Evolutionary conservation across 768 basidiomycete species (phyloP), one percentile per base, ranked within the genome.

Genomic region (Crassisporium funariophilum): DNA sequence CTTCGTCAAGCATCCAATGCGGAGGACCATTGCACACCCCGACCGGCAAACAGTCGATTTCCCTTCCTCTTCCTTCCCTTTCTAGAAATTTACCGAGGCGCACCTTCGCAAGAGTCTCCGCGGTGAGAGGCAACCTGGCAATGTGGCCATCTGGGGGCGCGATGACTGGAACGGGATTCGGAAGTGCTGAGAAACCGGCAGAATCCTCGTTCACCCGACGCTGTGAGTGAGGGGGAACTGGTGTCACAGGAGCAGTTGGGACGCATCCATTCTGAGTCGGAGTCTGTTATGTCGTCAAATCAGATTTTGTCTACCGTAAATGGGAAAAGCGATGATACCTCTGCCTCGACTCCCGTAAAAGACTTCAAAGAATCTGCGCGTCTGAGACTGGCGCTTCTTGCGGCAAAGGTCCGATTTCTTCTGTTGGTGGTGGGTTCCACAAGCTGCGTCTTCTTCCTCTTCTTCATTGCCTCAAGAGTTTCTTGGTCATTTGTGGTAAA

Each of bases 111-210:
- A 61, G 45, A 21, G 73, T 73, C 38, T 77, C 78, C 1, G 46
- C 41, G 16, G 65, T 71, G 13, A 71, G 47, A 2, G 71, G 67
- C 5, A 64, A 49, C 19, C 62, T 57, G 6, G 67, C 58, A 5
- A 62, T 53, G 46, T 72, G 62, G 8, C 64, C 65, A 2, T 55
- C 40, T 0, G 82, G 79, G 2, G 82, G 82, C 4, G 80, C 80
- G 11, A 84, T 77, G 44, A 82, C 71, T 0, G 82, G 82, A 0
- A 82, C 72, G 8, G 53, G 54, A 35, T 16, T 16, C 5, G 12
- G 13, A 13, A 42, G 29, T 21, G 24, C 6, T 24, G 33, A 29
- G 19, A 15, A 15, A 21, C 6, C n/a, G n/a, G n/a, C n/a, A n/a
- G n/a, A 5, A 5, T 5, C 10, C 15, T 27, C 16, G 5, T 39